phyloP scores from a whole-genome alignment of 2,329 filamentous ascomycete genomes.

The Colletotrichum sp. region DNA sequence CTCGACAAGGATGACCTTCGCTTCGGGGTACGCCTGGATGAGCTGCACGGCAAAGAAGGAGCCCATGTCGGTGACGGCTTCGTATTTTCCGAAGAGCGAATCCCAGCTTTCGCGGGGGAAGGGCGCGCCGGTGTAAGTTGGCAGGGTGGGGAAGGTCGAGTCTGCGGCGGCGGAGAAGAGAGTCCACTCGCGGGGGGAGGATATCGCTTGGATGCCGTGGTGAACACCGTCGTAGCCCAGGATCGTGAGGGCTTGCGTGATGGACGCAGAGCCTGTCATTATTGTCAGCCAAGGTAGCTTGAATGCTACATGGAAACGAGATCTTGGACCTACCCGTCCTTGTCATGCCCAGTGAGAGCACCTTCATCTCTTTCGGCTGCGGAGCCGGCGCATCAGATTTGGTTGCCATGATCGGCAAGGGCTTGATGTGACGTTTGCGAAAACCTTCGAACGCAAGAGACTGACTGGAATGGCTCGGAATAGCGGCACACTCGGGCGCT shows the following conservation, averaged over 20 bases:
- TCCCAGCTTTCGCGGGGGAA: constrained; percentile 28
- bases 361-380: constrained; percentile 27
- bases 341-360: constrained; percentile 33
- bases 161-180: constrained; percentile 32
- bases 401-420: background rate
- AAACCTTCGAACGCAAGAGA: background rate
- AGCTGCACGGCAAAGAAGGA: constrained; percentile 73
- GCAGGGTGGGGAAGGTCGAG: constrained; percentile 27
- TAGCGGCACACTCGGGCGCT: background rate
- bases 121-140: constrained; percentile 22
- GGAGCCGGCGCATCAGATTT: background rate
- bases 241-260: constrained; percentile 33
- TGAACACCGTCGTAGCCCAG: constrained; percentile 38
- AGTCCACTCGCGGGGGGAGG: constrained; percentile 26
- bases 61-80: constrained; percentile 43
- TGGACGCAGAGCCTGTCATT: constrained; percentile 29
- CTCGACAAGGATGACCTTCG: constrained; percentile 66
- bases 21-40: constrained; percentile 74
- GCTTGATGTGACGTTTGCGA: background rate
- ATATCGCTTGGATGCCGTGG: constrained; percentile 31
- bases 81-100: constrained; percentile 27
- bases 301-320: background rate
- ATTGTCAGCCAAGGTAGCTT: background rate
- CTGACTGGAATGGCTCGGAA: background rate
- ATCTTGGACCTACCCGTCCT: constrained; percentile 29